phyloP scores from a whole-genome alignment of 768 basidiomycete genomes.

The Calocybe cyanea region DNA sequence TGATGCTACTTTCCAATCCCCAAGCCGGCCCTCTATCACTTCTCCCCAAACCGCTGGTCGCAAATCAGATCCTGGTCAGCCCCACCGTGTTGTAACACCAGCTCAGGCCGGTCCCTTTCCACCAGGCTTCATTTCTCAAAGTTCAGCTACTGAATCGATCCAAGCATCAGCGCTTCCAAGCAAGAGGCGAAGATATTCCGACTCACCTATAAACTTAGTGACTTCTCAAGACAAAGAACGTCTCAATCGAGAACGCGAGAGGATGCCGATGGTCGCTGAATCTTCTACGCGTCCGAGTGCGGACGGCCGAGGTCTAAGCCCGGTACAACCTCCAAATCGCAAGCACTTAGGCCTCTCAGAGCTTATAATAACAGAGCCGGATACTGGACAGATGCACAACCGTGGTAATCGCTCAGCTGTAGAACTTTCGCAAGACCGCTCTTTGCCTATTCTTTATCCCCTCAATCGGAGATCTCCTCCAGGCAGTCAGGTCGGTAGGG shows the following conservation, averaged over 20 bases:
- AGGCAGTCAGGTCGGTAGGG: conserved; percentile 43
- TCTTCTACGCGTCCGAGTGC: no score
- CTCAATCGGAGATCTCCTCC: conserved; percentile 42
- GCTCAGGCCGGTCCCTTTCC: conserved; percentile 9
- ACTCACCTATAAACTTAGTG: conserved; percentile 25
- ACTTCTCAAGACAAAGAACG: conserved; percentile 25
- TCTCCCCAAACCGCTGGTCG: conserved; percentile 9
- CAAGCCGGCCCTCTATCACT: conserved; percentile 11
- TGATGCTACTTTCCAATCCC: conserved; percentile 12
- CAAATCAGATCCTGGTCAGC: conserved; percentile 16
- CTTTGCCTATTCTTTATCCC: conserved; percentile 23
- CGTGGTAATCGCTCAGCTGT: not conserved
- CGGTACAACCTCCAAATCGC: conserved; percentile 19
- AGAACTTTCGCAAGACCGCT: conserved; percentile 2
- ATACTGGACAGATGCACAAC: conserved; percentile 1
- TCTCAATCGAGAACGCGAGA: conserved; percentile 27
- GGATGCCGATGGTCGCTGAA: no score
- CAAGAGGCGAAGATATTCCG: conserved; percentile 43
- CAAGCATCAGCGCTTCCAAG: conserved; percentile 17
- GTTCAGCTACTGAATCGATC: conserved; percentile 1
- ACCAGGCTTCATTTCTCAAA: conserved; percentile 4
- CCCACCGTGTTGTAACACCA: conserved; percentile 15
- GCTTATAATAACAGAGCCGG: conserved; percentile 9
- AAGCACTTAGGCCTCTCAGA: conserved; percentile 13
- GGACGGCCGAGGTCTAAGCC: no score